Base-by-base conservation (phyloP, 1,284 basidiomycete genomes). In the Leucoagaricus sp. region DNA sequence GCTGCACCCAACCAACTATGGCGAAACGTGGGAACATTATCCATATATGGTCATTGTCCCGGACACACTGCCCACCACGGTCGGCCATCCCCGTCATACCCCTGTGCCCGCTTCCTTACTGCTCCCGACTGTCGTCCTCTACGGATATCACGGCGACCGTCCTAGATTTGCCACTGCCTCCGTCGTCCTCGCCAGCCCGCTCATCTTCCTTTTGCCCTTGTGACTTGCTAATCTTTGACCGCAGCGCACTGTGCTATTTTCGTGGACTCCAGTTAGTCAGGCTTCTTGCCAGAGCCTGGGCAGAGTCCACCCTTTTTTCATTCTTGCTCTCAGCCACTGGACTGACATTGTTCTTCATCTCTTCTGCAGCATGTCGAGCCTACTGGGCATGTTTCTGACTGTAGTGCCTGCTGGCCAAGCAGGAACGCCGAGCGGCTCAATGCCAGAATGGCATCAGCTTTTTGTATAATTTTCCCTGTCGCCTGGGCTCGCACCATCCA, bases 1-100 rank as follows among this genome's bases (percentile, higher is more conserved):
- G 55, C 23, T 48, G 34, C 23, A n/a, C 48, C 53, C 55, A 50
- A 41, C 53, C 53, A 55, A 55, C 45, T 45, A 48, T 48, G 34
- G 29, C 33, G 17, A 48, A 55, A 21, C 45, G 53, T 55, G 53
- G 45, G 53, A 50, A 56, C 17, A n/a, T 4, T n/a, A 6, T 15
- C 55, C 55, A 36, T 49, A 56, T 38, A 28, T 23, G 31, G 38
- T 13, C n/a, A n/a, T 33, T 23, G 7, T 25, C 36, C 48, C 47
- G 12, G 2, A n/a, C 42, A 9, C 51, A 28, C 52, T 28, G 25
- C 45, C 34, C 44, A 31, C 28, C 13, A 13, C 41, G 40, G 54
- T 29, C 54, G 48, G 47, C n/a, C 40, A 34, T 45, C 54, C 13
- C 54, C 54, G 54, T 40, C 47, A 10, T 29, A 44, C 10, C 25